Evolutionary conservation across 306 rosid genomes (phyloP), one percentile per base, ranked within the genome.

Genomic region (Citrullus colocynthis): DNA sequence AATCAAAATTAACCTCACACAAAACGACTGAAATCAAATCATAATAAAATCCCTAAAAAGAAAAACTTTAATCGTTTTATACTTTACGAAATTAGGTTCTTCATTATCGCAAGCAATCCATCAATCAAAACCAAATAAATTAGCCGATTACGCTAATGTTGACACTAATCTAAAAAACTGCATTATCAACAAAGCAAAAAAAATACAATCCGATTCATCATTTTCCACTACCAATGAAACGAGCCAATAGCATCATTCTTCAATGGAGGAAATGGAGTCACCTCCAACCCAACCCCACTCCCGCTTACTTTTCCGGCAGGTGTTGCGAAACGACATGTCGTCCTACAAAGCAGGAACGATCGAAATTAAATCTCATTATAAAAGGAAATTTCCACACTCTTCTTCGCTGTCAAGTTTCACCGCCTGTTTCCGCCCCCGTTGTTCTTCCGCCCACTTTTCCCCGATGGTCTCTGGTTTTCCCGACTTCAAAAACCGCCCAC

Each of bases 391-490:
- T n/a, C 15, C 7, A 65, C 4, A 3, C 11, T 39, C 24, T 39
- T 18, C 36, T 28, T 4, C 30, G 73, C 73, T 0, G 3, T 39
- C 49, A 36, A 9, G 1, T n/a, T 9, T 16, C 21, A 13, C 76
- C 76, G 17, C 2, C 76, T 14, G 59, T 72, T 72, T 72, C 41
- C 59, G 76, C 57, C 76, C 58, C 76, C 57, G 55, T 11, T 42
- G 2, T 67, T 42, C 36, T 32, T 12, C 66, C 62, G 32, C 30
- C 62, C 8, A 78, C 78, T 81, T 69, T 84, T 76, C 44, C 65
- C 83, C 9, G 54, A 61, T 51, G 62, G 82, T 79, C 79, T 69
- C 80, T 42, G 34, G 89, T 55, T 81, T 21, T 44, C 9, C 28
- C 67, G 71, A 67, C 36, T 76, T 21, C 4, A 13, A 42, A 11